Conservation (phyloP, 2,329 filamentous ascomycete species). For the Didymella exigua region DNA sequence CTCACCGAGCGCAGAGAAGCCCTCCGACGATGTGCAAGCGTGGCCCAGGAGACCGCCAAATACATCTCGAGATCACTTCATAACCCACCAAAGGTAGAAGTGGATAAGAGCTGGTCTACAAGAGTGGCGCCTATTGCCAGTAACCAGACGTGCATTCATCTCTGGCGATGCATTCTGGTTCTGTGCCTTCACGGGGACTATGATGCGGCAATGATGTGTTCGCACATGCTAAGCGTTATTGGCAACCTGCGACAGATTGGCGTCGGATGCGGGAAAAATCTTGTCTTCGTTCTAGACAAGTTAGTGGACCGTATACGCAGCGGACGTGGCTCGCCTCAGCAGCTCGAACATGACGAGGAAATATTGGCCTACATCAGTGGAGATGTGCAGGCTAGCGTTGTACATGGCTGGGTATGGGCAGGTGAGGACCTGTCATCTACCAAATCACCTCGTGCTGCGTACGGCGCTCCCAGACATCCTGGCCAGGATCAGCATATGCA, state of each 20-base stretch:
- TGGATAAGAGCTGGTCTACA: constrained; percentile 55
- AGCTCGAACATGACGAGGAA: constrained; percentile 76
- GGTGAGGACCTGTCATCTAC: constrained; percentile 48
- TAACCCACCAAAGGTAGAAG: constrained; percentile 39
- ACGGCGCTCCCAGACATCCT: not conserved
- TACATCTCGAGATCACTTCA: constrained; percentile 72
- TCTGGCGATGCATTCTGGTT: constrained; percentile 86
- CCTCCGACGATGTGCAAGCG: constrained; percentile 75
- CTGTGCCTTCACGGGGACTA: constrained; percentile 76
- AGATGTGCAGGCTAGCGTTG: constrained; percentile 80
- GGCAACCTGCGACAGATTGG: constrained; percentile 75
- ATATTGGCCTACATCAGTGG: constrained; percentile 84
- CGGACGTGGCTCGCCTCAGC: constrained; percentile 45
- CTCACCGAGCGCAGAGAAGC: constrained; percentile 70
- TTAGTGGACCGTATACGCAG: constrained; percentile 63
- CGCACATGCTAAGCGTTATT: constrained; percentile 73
- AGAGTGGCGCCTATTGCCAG: constrained; percentile 71
- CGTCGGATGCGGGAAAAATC: constrained; percentile 76
- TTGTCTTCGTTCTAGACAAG: constrained; percentile 78
- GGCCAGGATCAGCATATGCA: constrained; percentile 36
- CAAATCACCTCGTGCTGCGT: not conserved
- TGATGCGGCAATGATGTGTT: constrained; percentile 72
- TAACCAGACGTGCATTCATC: constrained; percentile 77
- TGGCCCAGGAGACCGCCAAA: constrained; percentile 77
- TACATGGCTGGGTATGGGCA: constrained; percentile 82